Evolutionary conservation across 371 early-diverging fungal species (phyloP), one percentile per base, ranked within the genome.

Genomic region (Smittium culicis): DNA sequence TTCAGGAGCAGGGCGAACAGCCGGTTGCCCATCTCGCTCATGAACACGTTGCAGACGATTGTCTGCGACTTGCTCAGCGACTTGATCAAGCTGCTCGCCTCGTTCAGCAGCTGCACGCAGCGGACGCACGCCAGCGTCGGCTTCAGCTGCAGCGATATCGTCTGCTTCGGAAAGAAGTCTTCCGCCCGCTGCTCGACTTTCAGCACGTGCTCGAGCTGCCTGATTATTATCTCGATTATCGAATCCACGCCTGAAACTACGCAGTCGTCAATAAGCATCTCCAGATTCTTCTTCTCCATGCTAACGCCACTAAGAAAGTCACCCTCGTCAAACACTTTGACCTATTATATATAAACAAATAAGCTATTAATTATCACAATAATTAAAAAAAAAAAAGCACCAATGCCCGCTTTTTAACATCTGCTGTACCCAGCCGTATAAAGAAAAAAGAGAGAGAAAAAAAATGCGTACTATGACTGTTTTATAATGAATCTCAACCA

Each of bases 241-340:
- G 86, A 84, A 78, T 94, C 94, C 83, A 94, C 81, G n/a, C 94
- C 93, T 28, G 80, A 77, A 0, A 93, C 94, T 1, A 93, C 92
- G 29, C 82, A 79, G 66, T 93, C 93, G 72, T 94, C 94, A 33
- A 92, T 75, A 28, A 82, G 56, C 8, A 85, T 80, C 75, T 93
- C 93, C 74, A 92, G 86, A 0, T 79, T 70, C 72, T 88, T 87
- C 70, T 92, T 92, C 67, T 92, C 92, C 67, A 89, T 86, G 72
- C 88, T 87, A 61, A 87, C 82, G 20, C 82, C 83, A 67, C 88
- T 86, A 67, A 93, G 78, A 71, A 93, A 93, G 71, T 94, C 94
- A 34, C 80, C 75, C 75, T 86, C 87, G 78, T 90, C 88, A 32
- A 94, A 81, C n/a, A n/a, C n/a, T n/a, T n/a, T n/a, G n/a, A n/a